Percentiles rank a stretch among this genome's conserved stretches.
phyloP scores from a whole-genome alignment of 140 eudicot species.

The Senecio squalidus region DNA sequence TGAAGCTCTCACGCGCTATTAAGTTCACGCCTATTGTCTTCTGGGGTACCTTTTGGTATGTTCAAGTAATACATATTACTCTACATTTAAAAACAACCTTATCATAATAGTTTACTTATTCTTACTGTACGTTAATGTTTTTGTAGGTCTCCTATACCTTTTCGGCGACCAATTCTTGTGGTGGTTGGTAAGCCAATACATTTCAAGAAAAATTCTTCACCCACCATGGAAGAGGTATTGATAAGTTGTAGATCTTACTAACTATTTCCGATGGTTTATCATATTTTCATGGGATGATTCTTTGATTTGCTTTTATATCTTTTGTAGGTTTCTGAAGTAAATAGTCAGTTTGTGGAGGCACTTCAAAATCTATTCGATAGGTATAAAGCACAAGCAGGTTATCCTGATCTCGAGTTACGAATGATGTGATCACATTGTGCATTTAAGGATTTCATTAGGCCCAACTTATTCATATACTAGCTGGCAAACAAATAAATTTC shows the following conservation, averaged over 20 bases:
- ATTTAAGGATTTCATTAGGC: background rate
- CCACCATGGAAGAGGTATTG: slow-evolving; percentile 84
- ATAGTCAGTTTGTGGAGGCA: slow-evolving; percentile 50
- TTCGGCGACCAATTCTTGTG: slow-evolving; percentile 59
- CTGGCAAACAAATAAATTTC: background rate
- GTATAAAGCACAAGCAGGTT: slow-evolving; percentile 60
- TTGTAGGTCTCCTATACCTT: slow-evolving; percentile 80
- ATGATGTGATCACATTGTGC: slow-evolving; percentile 31
- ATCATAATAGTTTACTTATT: background rate
- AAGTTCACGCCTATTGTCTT: slow-evolving; percentile 70
- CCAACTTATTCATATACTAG: too few species aligned
- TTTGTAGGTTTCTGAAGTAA: slow-evolving; percentile 57
- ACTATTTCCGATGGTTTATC: background rate
- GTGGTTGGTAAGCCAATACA: slow-evolving; percentile 84
- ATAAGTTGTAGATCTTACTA: background rate
- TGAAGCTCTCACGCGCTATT: slow-evolving; percentile 60
- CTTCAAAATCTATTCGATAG: slow-evolving; percentile 55
- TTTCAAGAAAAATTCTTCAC: slow-evolving; percentile 50
- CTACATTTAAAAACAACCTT: slow-evolving; percentile 2
- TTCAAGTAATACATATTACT: background rate
- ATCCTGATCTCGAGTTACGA: slow-evolving; percentile 46
- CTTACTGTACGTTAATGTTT: background rate
- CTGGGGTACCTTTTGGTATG: slow-evolving; percentile 90
- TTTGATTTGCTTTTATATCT: background rate
- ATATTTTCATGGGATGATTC: background rate